Conservation (phyloP, 345 rosid genomes). For the Boechera divaricarpa region DNA sequence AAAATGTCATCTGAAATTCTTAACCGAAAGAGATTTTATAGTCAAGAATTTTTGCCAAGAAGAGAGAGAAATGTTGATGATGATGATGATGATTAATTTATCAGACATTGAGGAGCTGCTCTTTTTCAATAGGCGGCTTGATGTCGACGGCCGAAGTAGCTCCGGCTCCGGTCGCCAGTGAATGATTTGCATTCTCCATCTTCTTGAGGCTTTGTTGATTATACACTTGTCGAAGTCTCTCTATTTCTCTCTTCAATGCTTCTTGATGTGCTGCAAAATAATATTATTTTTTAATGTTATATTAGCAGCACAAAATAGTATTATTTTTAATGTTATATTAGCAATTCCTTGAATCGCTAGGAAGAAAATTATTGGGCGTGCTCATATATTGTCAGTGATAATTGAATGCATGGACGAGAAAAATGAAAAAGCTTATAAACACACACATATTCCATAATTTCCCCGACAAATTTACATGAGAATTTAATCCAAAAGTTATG, state of each 20-base stretch:
- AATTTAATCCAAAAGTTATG: conserved; percentile 2
- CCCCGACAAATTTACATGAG: background rate
- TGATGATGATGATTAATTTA: conserved; percentile 3
- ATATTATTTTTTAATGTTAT: background rate
- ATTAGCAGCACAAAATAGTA: background rate
- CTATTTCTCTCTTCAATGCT: conserved; percentile 88
- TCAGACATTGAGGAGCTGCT: conserved; percentile 52
- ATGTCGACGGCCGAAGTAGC: conserved; percentile 39
- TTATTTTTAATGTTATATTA: background rate
- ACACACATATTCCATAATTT: background rate
- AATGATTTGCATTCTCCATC: conserved; percentile 42
- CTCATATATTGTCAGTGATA: conserved; percentile 30
- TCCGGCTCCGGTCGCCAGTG: conserved; percentile 32
- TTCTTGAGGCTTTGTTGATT: conserved; percentile 62
- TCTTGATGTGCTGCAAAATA: conserved; percentile 76
- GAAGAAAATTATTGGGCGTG: conserved; percentile 21
- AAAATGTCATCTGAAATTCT: conserved; percentile 12
- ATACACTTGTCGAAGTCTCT: conserved; percentile 78
- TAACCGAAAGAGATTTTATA: conserved; percentile 26
- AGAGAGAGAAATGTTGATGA: conserved; percentile 17
- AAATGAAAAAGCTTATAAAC: background rate
- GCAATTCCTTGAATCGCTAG: background rate
- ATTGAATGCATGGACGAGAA: conserved; percentile 17
- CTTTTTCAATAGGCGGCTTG: conserved; percentile 43
- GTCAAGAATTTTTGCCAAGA: conserved; percentile 19